A percentile compares a stretch with the other conserved stretches of the same genome.
Evolutionary conservation across 2,329 filamentous ascomycete species (phyloP).

Genomic region (Metarhizium guizhouense): DNA sequence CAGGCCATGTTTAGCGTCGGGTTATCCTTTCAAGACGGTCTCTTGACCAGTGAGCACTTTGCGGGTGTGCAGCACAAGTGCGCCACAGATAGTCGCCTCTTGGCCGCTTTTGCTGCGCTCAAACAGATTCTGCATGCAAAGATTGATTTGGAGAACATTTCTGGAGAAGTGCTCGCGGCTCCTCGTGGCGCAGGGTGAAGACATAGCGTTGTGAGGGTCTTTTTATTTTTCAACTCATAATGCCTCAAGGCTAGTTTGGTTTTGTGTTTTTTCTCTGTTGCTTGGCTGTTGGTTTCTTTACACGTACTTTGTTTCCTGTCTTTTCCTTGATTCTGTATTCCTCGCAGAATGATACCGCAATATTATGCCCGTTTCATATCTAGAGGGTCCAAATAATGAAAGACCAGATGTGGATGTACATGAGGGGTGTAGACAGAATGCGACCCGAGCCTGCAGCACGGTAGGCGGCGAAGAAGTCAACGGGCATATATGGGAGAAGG

Average conservation of each 20-base stretch:
- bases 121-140: neutral
- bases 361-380: neutral
- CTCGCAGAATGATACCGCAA: slow-evolving; percentile 9
- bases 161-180: neutral
- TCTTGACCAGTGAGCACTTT: too few species aligned
- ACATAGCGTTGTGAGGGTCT: slow-evolving; percentile 1
- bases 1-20: too few species aligned
- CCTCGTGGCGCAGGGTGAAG: slow-evolving; percentile 1
- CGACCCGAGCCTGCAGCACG: neutral
- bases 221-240: neutral
- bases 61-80: too few species aligned
- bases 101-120: neutral
- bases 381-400: neutral
- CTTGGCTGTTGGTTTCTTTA: neutral
- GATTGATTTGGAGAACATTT: neutral
- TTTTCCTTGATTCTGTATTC: slow-evolving; percentile 5
- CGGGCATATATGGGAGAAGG: neutral
- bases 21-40: too few species aligned
- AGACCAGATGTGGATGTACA: neutral
- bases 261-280: neutral
- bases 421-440: neutral
- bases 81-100: too few species aligned
- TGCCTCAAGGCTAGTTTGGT: neutral
- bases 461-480: neutral
- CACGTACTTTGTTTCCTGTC: slow-evolving; percentile 1